phyloP scores from a whole-genome alignment of 495 filamentous ascomycete species.

The Cladorrhinum samala region DNA sequence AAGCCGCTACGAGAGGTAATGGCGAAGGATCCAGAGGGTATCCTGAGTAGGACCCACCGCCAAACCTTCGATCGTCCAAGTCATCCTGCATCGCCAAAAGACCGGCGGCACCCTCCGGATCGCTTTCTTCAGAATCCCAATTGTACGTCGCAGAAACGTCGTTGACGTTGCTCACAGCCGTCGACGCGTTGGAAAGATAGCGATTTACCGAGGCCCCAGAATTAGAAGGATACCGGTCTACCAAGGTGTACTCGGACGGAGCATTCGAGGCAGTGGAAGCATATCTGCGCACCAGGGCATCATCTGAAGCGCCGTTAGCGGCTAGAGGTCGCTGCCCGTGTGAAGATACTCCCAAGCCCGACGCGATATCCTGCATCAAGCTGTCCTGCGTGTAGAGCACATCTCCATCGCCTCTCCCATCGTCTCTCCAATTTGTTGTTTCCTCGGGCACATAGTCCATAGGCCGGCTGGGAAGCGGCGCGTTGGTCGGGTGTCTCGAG shows the following conservation, averaged over 20 bases:
- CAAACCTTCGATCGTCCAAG: constrained; percentile 69
- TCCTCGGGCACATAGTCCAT: constrained; percentile 38
- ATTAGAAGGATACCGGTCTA: constrained; percentile 37
- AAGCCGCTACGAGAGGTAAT: not conserved
- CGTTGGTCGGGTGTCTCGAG: constrained; percentile 48
- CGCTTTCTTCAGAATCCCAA: constrained; percentile 61
- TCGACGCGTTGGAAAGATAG: constrained; percentile 41
- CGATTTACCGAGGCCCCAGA: constrained; percentile 23
- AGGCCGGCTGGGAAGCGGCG: constrained; percentile 48
- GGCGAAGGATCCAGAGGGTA: constrained; percentile 13
- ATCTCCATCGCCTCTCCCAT: constrained; percentile 25
- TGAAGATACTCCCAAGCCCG: constrained; percentile 35
- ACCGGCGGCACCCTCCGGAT: constrained; percentile 84
- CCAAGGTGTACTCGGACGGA: constrained; percentile 17
- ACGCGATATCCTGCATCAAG: constrained; percentile 50
- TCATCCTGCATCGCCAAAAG: constrained; percentile 79
- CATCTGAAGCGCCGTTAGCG: constrained; percentile 36
- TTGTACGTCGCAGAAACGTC: constrained; percentile 26
- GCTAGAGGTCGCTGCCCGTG: constrained; percentile 25
- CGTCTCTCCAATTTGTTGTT: constrained; percentile 28
- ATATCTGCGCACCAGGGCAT: constrained; percentile 41
- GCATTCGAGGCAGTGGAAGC: constrained; percentile 45
- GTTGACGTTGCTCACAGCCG: constrained; percentile 38
- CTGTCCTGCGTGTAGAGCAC: constrained; percentile 41
- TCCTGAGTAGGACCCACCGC: constrained; percentile 25